These are phyloP conservation scores for Trichosporon coremiiforme DNA, from an alignment of 1,284 basidiomycete species.

Conservation along the genomic window DNA sequence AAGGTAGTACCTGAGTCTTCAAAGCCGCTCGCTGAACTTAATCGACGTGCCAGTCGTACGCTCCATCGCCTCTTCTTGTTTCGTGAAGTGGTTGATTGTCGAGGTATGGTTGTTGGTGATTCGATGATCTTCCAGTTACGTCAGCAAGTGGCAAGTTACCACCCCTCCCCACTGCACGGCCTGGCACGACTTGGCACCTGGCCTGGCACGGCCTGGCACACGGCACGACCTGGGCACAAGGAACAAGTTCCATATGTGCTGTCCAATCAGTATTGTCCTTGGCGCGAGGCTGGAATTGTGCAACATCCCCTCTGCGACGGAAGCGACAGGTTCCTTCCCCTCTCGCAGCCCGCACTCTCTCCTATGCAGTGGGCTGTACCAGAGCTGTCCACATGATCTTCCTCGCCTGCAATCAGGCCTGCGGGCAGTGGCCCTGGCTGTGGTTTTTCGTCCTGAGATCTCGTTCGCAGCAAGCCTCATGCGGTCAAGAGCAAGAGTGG, in stretches of 20 bases:
- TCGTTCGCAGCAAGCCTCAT: too few relatives aligned
- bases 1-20: not conserved
- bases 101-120: not conserved
- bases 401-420: too few relatives aligned
- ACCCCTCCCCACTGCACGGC: not conserved
- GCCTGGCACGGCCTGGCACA: not conserved
- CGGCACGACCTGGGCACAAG: not conserved
- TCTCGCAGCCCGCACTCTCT: too few relatives aligned
- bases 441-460: too few relatives aligned
- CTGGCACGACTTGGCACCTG: not conserved
- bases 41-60: not conserved
- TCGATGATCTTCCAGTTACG: too few relatives aligned
- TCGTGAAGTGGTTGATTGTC: too few relatives aligned
- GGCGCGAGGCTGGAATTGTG: too few relatives aligned
- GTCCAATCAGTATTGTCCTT: not conserved
- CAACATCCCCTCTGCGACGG: too few relatives aligned
- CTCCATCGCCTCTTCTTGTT: too few relatives aligned
- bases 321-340: not conserved
- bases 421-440: too few relatives aligned
- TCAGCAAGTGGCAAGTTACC: not conserved
- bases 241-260: not conserved
- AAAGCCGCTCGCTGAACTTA: not conserved
- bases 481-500: not conserved
- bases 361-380: too few relatives aligned
- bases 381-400: too few relatives aligned